Base-by-base conservation (phyloP, 2,329 filamentous ascomycete genomes). In the Colletotrichum spaethianum region DNA sequence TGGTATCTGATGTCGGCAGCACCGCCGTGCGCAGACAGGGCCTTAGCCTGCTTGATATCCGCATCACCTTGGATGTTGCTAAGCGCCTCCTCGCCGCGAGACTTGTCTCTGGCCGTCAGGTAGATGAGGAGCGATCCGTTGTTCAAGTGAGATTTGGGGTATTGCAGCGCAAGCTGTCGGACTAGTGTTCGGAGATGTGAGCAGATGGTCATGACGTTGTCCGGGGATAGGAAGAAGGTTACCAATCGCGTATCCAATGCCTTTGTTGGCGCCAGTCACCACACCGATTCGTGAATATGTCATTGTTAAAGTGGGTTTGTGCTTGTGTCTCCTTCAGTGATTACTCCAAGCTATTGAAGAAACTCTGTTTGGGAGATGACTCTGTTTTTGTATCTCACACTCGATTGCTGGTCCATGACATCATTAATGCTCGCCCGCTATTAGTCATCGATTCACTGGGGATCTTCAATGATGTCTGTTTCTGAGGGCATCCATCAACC, bases 221-320 rank as follows among this genome's bases (percentile, higher is more conserved):
- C 12, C 5, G 12, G 50, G 31, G 20, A 18, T 63, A 16, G 18
- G 46, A 16, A 3, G 23, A 55, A 14, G 33, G 18, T 14, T 57
- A 76, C 74, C 72, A 9, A 75, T 72, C 3, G 73, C 71, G 42
- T 68, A 71, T 40, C 75, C 74, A 53, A 78, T 75, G 62, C 76
- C 86, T 76, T 87, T 88, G 78, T 89, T 89, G 20, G 86, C 86
- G 61, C 87, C 87, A 1, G 87, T 89, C 0, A 89, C 87, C 70
- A 85, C 83, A 61, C 85, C 87, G n/a, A 88, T 78, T 72, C 84
- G 73, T 6, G 78, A 61, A 20, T 74, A 72, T 18, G 79, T 50
- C 79, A 80, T 81, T 4, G 16, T 36, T 11, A 23, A n/a, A 7
- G n/a, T 50, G 20, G 1, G 23, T 4, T 23, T 1, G 8, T 2